A percentile compares a stretch with the other conserved stretches of the same genome.
Conservation (phyloP, 1,284 basidiomycete genomes). For the Ceratobasidium sp. region DNA sequence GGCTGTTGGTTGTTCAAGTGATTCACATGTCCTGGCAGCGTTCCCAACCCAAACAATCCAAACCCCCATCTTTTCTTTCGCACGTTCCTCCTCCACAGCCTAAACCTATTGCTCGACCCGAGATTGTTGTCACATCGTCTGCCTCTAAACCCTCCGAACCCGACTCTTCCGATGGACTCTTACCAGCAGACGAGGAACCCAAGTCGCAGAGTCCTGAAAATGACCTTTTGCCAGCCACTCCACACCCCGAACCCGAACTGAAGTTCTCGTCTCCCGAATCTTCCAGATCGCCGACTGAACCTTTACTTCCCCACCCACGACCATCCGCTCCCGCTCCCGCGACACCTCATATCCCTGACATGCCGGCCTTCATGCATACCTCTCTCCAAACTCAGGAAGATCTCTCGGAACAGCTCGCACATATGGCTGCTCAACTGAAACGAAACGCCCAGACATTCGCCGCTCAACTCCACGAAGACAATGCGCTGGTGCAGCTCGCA, state of each 20-base stretch:
- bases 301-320: conserved; percentile 8
- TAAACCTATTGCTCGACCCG: conserved; percentile 12
- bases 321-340: conserved; percentile 22
- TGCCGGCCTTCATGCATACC: conserved; percentile 61
- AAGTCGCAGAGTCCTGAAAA: conserved; percentile 43
- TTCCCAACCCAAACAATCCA: conserved; percentile 32
- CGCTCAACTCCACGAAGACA: conserved; percentile 67
- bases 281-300: conserved; percentile 46
- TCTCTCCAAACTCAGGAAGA: conserved; percentile 71
- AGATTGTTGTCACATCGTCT: conserved; percentile 10
- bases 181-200: conserved; percentile 42
- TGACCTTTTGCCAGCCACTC: conserved; percentile 48
- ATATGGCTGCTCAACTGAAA: conserved; percentile 79
- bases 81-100: conserved; percentile 28
- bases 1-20: not conserved
- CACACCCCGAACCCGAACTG: conserved; percentile 48
- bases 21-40: conserved; percentile 2
- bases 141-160: conserved; percentile 11
- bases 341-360: conserved; percentile 50
- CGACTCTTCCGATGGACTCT: conserved; percentile 9
- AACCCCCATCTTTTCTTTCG: conserved; percentile 32
- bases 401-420: conserved; percentile 71
- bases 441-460: conserved; percentile 75
- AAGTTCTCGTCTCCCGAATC: conserved; percentile 47
- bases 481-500: conserved; percentile 63